Base-by-base conservation (phyloP, 176 grass and related monocot species). In the Melocanna baccifera region DNA sequence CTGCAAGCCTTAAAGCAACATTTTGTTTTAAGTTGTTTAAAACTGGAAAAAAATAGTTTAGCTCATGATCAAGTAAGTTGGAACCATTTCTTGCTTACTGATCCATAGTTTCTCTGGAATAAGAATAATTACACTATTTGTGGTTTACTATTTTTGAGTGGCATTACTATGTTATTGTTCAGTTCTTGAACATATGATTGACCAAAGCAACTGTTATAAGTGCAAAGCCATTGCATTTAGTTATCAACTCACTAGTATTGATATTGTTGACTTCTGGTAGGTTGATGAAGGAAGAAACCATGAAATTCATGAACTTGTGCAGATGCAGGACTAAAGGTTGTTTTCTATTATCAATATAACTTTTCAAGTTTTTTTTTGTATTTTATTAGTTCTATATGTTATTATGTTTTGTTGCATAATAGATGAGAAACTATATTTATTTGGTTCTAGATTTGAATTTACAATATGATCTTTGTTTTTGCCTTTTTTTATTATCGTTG, bases 251-350 rank as follows among this genome's bases (percentile, higher is more conserved):
- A 14, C 10, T 65, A 4, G 36, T 62, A 75, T 37, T 90, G 67
- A 63, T 61, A 88, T 82, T 79, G 41, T 39, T 55, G 37, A 56
- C 34, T 87, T 85, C 81, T 95, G 37, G 9, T 80, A 98, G 93
- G 96, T 98, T 87, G 93, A 98, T 93, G 92, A 98, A 92, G 96
- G 96, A 84, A 90, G 91, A 71, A 98, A 95, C 77, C 93, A 95
- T 83, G 96, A 98, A 92, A 89, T 98, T 34, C 91, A 91, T 62
- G 89, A 95, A 88, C 87, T 98, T 85, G 91, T 98, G 67, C 92
- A 95, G 63, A 88, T 90, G 89, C 93, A 66, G 96, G 96, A 36
- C 69, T 98, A 78, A 62, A 98, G 89, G 96, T 98, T 89, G 67
- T 81, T 89, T 82, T 85, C 10, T 62, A 62, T 87, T 59, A 65